Evolutionary conservation across 164 flowering plant genomes (phyloP), one percentile per base, ranked within the genome.

Genomic region (Echeveria elegans): DNA sequence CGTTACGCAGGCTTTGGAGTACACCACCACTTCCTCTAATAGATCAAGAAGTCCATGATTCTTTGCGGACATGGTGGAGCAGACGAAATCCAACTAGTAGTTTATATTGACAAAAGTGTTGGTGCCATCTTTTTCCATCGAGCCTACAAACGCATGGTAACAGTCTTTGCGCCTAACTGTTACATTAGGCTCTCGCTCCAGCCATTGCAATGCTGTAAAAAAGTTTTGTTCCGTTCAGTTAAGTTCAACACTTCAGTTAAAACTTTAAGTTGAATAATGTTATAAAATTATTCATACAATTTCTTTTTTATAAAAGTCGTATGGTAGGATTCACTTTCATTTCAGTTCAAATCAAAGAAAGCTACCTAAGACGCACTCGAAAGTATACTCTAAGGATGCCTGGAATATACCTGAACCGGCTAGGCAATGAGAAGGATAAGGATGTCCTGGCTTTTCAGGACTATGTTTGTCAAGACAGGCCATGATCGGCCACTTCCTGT

Each of bases 391-490:
- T n/a, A n/a, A n/a, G n/a, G n/a, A n/a, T n/a, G n/a, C n/a, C n/a
- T n/a, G n/a, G n/a, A n/a, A n/a, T n/a, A n/a, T n/a, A n/a, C 86
- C 89, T n/a, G 95, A 71, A 65, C 97, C 95, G 34, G 71, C 63
- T 56, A 90, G 75, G 70, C 97, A 90, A 66, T 90, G 97, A 75
- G 89, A 82, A 71, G 92, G 97, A 75, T 86, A 88, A 1, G 95
- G 97, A 16, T 80, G 83, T 80, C 88, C 95, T 18, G 90, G 95
- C 69, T 83, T 77, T 73, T 83, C 82, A 31, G 95, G 92, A 65
- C 81, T 78, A 66, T 90, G 97, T 52, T 87, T 74, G 70, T 90
- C 97, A 60, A 85, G 79, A 10, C 87, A 83, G 14, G 47, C 47
- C 47, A 41, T 8, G 31, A 88, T 63, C 7, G 95, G 97, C 92